These are phyloP conservation scores for Peronospora tabacina DNA, from an alignment of 352 stramenopile species.

Conservation along the genomic window DNA sequence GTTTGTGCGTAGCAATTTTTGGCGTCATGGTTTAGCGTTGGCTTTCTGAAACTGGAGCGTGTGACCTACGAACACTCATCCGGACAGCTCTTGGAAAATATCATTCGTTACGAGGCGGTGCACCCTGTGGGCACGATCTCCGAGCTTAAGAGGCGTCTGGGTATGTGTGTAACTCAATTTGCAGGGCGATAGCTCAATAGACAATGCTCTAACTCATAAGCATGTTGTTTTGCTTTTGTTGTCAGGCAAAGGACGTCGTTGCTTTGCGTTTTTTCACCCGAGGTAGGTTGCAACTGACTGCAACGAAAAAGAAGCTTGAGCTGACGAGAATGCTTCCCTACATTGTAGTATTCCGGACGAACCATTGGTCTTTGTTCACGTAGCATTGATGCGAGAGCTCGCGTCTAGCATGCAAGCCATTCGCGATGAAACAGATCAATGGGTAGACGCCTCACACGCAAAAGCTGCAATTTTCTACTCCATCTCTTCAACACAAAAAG, in stretches of 20 bases:
- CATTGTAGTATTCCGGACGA: conserved; percentile 67
- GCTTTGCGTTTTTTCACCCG: conserved; percentile 94
- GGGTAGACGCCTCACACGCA: conserved; percentile 48
- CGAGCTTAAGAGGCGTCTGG: conserved; percentile 89
- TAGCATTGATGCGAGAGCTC: conserved; percentile 86
- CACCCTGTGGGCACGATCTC: conserved; percentile 90
- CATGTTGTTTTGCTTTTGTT: not conserved
- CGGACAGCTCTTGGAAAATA: conserved; percentile 91
- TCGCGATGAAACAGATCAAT: conserved; percentile 58
- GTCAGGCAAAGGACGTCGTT: conserved; percentile 62
- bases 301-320: not conserved
- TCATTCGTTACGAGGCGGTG: conserved; percentile 92
- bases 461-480: conserved; percentile 93
- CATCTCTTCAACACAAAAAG: conserved; percentile 91
- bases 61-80: conserved; percentile 92
- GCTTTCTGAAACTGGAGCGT: conserved; percentile 84
- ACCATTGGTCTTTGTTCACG: conserved; percentile 93
- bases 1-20: conserved; percentile 65
- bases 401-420: conserved; percentile 90
- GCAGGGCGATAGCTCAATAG: not conserved
- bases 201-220: not conserved
- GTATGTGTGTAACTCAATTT: conserved; percentile 18
- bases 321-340: not conserved
- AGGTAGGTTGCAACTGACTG: conserved; percentile 28
- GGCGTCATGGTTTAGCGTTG: conserved; percentile 88